phyloP scores from a whole-genome alignment of 208 protist genomes.

The Blechomonas ayalai region DNA sequence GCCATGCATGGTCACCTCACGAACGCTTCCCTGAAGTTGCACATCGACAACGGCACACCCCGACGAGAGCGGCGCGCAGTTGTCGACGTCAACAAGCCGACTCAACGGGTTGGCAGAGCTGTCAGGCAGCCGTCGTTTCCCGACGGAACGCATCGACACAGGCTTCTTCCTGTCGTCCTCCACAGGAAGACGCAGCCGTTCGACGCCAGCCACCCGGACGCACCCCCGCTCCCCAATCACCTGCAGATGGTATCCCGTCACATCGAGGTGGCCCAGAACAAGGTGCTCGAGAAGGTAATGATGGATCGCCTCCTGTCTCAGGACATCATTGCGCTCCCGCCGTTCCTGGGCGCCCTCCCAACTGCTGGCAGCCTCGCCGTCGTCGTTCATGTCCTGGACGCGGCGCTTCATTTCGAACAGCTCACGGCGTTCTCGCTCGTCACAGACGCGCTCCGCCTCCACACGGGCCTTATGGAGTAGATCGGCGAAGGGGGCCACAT shows the following conservation, averaged over 20 bases:
- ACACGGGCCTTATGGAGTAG: constrained; percentile 34
- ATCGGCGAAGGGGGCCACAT: constrained; percentile 34
- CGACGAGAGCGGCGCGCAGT: not conserved
- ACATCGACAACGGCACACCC: constrained; percentile 34
- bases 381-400: constrained; percentile 68
- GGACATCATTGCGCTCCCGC: constrained; percentile 60
- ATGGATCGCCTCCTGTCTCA: constrained; percentile 59
- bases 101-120: not conserved
- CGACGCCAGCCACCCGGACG: constrained; percentile 8
- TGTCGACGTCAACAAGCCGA: not conserved
- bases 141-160: too few species aligned
- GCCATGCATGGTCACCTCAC: constrained; percentile 28
- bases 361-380: constrained; percentile 25
- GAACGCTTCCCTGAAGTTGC: constrained; percentile 19
- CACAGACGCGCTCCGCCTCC: constrained; percentile 57
- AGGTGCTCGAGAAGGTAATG: constrained; percentile 69
- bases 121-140: not conserved
- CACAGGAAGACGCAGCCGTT: constrained; percentile 10
- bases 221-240: constrained; percentile 17
- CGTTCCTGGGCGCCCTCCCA: constrained; percentile 43
- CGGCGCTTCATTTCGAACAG: constrained; percentile 76
- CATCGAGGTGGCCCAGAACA: constrained; percentile 35
- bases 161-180: constrained; percentile 3
- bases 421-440: constrained; percentile 73
- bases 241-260: constrained; percentile 49